Conservation (phyloP, 805 yeast species). For the Yarrowia porcina region DNA sequence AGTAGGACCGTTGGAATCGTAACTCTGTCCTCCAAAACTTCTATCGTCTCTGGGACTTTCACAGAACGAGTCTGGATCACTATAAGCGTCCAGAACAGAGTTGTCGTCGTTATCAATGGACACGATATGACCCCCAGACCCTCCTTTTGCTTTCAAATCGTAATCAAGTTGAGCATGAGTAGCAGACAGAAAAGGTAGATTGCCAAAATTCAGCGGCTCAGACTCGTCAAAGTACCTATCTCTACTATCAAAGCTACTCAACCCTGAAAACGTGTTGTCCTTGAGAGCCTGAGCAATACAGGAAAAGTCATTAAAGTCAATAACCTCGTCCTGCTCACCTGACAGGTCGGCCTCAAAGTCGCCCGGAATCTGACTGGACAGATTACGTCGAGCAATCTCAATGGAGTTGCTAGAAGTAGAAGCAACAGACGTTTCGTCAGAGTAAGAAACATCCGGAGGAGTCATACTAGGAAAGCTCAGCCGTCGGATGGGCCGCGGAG, state of each 20-base stretch:
- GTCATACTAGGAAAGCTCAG: conserved; percentile 2
- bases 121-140: not conserved
- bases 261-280: not conserved
- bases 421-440: not conserved
- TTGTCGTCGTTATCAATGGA: not conserved
- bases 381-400: conserved; percentile 1
- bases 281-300: not conserved
- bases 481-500: conserved; percentile 2
- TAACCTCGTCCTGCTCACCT: not conserved
- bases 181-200: not conserved
- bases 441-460: not conserved
- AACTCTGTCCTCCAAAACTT: not conserved
- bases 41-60: not conserved
- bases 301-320: conserved; percentile 5
- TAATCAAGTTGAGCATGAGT: not conserved
- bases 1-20: not conserved
- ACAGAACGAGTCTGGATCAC: not conserved
- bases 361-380: conserved; percentile 1
- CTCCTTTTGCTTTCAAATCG: not conserved
- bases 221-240: conserved; percentile 9
- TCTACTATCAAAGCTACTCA: not conserved
- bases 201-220: not conserved
- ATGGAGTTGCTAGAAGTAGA: not conserved
- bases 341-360: conserved; percentile 10
- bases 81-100: not conserved